Percentiles rank a stretch among this genome's conserved stretches.
Conservation (phyloP, 495 filamentous ascomycete genomes). For the Opeltia flavorubescens region DNA sequence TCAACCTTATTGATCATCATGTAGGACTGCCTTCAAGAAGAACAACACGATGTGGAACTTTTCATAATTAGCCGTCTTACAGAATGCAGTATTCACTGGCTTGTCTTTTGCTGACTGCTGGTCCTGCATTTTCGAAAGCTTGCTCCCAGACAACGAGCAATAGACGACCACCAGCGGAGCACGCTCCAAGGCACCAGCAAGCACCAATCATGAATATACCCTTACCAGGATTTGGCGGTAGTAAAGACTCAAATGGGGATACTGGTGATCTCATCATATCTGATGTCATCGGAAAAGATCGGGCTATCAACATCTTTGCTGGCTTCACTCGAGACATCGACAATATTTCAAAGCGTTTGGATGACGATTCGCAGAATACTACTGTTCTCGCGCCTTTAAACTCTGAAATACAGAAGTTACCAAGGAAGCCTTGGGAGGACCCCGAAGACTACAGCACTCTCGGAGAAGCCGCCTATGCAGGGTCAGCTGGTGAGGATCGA, state of each 20-base stretch:
- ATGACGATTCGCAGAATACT: slow-evolving; percentile 54
- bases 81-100: not conserved
- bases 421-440: slow-evolving; percentile 91
- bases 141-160: not conserved
- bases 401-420: slow-evolving; percentile 59
- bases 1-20: not conserved
- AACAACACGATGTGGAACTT: too few species aligned
- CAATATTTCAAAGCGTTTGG: slow-evolving; percentile 52
- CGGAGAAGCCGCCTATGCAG: slow-evolving; percentile 70
- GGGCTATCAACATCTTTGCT: slow-evolving; percentile 77
- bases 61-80: not conserved
- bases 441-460: slow-evolving; percentile 60
- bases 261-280: slow-evolving; percentile 45
- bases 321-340: slow-evolving; percentile 73
- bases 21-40: too few species aligned
- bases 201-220: slow-evolving; percentile 15
- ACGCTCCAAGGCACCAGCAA: slow-evolving; percentile 1
- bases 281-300: slow-evolving; percentile 74
- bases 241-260: slow-evolving; percentile 15
- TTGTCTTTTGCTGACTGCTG: not conserved
- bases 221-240: slow-evolving; percentile 3
- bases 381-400: slow-evolving; percentile 87
- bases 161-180: not conserved
- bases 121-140: not conserved
- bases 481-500: slow-evolving; percentile 60